Conservation (phyloP, 305 asterid genomes). For the Solanum aculeatissimum region DNA sequence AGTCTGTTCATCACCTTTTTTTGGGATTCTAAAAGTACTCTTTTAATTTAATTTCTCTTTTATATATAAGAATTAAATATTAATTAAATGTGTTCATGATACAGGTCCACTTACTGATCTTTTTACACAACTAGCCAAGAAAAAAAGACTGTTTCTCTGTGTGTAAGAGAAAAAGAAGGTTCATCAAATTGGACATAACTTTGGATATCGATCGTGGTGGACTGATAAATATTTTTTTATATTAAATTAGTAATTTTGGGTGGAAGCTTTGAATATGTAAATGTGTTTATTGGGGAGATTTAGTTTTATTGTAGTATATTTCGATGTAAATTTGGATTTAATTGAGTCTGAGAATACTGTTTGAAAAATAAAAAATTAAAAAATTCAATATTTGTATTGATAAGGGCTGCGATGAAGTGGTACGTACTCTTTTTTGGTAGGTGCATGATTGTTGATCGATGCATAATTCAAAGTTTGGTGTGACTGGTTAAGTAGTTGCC, state of each 20-base stretch:
- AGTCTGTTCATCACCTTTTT: background rate
- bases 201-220: background rate
- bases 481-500: background rate
- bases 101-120: background rate
- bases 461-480: background rate
- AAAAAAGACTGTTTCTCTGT: background rate
- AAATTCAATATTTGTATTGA: background rate
- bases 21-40: background rate
- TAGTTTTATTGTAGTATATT: background rate
- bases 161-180: background rate
- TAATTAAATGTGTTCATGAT: background rate
- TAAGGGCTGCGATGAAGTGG: background rate
- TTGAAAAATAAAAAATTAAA: background rate
- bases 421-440: background rate
- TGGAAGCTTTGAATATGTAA: background rate
- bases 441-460: background rate
- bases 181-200: background rate
- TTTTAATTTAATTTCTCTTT: background rate
- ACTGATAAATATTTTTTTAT: background rate
- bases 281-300: background rate
- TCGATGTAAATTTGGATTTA: background rate
- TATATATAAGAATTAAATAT: background rate
- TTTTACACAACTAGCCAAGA: background rate
- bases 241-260: no score
- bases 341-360: background rate